These are phyloP conservation scores for Blechomonas ayalai DNA, from an alignment of 208 protist genomes.

Conservation along the genomic window DNA sequence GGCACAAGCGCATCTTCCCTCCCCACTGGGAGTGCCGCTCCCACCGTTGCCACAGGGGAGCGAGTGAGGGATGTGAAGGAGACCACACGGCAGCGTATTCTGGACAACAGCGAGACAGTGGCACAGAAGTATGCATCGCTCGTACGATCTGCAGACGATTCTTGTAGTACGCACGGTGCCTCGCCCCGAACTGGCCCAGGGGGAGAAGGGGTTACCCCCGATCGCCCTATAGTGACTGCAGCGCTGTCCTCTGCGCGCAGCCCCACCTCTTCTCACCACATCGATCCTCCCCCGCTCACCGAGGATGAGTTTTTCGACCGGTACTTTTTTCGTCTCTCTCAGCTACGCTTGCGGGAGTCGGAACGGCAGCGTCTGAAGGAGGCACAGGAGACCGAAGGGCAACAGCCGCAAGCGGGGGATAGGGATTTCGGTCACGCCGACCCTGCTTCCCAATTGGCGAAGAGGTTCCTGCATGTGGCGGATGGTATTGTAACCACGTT, in stretches of 20 bases:
- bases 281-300: conserved; percentile 9
- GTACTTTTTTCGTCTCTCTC: conserved; percentile 79
- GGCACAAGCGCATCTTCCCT: conserved; percentile 2
- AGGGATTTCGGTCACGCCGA: conserved; percentile 4
- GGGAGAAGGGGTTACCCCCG: conserved; percentile 23
- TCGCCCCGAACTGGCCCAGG: too few relatives aligned
- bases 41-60: not conserved
- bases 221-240: not conserved
- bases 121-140: conserved; percentile 43
- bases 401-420: not conserved
- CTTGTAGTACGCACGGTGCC: too few relatives aligned
- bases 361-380: conserved; percentile 10
- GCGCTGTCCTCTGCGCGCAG: not conserved
- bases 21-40: not conserved
- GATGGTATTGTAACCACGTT: conserved; percentile 31
- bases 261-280: not conserved
- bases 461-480: conserved; percentile 27
- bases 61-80: conserved; percentile 9
- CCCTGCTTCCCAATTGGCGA: conserved; percentile 22
- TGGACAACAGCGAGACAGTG: conserved; percentile 58
- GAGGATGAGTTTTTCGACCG: conserved; percentile 79
- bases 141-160: too few relatives aligned
- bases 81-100: conserved; percentile 35
- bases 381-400: not conserved
- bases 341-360: conserved; percentile 41